These are phyloP conservation scores for Nothomitra cinnamomea DNA, from an alignment of 2,329 filamentous ascomycete genomes.

Conservation along the genomic window DNA sequence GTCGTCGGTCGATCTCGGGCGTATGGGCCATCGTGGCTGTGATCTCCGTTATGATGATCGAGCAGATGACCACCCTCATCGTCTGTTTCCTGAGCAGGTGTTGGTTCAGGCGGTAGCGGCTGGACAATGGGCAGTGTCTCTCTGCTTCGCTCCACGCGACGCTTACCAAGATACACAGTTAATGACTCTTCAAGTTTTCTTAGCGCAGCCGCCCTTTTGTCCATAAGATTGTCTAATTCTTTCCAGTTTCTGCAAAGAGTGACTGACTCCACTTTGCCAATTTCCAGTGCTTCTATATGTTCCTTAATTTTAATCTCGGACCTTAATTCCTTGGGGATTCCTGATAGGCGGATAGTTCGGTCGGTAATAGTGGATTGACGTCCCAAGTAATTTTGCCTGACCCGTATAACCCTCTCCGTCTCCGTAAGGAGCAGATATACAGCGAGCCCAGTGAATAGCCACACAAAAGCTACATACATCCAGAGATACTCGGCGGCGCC, in stretches of 20 bases:
- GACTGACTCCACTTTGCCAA: constrained; percentile 80
- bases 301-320: constrained; percentile 71
- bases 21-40: constrained; percentile 28
- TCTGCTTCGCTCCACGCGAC: constrained; percentile 29
- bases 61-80: constrained; percentile 46
- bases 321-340: constrained; percentile 63
- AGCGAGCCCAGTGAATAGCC: constrained; percentile 71
- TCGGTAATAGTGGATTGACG: constrained; percentile 93
- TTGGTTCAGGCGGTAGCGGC: constrained; percentile 22
- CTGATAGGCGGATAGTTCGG: constrained; percentile 78
- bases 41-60: constrained; percentile 24
- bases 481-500: constrained; percentile 50
- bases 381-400: constrained; percentile 80
- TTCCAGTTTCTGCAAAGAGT: constrained; percentile 78
- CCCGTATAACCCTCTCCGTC: constrained; percentile 68
- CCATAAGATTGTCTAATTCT: constrained; percentile 58
- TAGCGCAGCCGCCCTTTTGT: constrained; percentile 45
- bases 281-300: constrained; percentile 71
- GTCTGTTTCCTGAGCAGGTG: constrained; percentile 19
- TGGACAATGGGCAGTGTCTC: constrained; percentile 34
- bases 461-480: constrained; percentile 90
- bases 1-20: constrained; percentile 43
- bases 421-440: constrained; percentile 70
- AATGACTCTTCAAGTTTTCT: constrained; percentile 68
- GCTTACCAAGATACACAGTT: constrained; percentile 55